A percentile compares a stretch with the other conserved stretches of the same genome.
These are phyloP conservation scores for Allium cepa DNA, from an alignment of 106 monocot species.

Conservation along the genomic window DNA sequence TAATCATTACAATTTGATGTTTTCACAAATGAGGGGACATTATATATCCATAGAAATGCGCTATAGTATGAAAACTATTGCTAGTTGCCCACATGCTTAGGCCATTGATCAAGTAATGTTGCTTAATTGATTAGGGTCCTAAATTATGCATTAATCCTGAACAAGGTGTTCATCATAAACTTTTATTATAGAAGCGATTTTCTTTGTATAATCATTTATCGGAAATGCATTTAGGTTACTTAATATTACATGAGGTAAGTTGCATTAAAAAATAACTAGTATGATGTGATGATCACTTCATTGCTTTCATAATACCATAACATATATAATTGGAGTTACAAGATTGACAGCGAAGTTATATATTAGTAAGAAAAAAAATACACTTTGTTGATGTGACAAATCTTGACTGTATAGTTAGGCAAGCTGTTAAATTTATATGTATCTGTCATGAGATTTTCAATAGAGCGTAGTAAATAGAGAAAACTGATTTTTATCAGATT, in stretches of 20 bases:
- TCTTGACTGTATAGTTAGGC: constrained; percentile 3
- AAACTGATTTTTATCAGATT: neutral
- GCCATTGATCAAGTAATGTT: neutral
- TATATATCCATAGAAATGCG: neutral
- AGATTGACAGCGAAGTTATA: neutral
- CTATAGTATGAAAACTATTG: neutral
- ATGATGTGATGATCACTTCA: neutral
- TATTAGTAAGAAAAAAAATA: neutral
- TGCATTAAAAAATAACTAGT: neutral
- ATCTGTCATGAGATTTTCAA: neutral
- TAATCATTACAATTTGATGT: neutral
- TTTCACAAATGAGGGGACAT: neutral
- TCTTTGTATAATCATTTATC: neutral
- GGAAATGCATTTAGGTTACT: neutral
- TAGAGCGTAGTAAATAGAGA: neutral
- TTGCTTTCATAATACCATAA: neutral
- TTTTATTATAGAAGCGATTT: neutral
- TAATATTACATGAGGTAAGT: neutral
- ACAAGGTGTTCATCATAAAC: neutral
- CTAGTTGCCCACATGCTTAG: constrained; percentile 9
- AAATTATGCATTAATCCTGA: neutral
- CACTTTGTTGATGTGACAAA: neutral
- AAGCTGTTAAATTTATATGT: neutral
- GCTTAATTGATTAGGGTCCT: neutral
- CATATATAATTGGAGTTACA: neutral